A percentile compares a stretch with the other conserved stretches of the same genome.
Conservation (phyloP, 2,329 filamentous ascomycete species). For the Cladophialophora carrionii region DNA sequence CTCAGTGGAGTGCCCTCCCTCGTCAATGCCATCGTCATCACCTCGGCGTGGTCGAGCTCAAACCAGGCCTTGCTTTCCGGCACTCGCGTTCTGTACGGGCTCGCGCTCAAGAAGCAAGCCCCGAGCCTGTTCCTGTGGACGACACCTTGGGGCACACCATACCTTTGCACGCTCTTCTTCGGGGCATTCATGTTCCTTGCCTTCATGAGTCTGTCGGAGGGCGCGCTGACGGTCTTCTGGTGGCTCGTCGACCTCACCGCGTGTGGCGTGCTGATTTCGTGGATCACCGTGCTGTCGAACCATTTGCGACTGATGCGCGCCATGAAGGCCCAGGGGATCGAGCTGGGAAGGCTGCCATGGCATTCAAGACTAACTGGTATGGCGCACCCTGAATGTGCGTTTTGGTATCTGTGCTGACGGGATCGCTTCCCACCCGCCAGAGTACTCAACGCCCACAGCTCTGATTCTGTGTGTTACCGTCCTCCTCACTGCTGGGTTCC, state of each 20-base stretch:
- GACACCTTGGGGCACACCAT: slow-evolving; percentile 36
- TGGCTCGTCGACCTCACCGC: slow-evolving; percentile 67
- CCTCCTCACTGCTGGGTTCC: slow-evolving; percentile 70
- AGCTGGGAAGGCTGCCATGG: slow-evolving; percentile 60
- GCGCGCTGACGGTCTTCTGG: slow-evolving; percentile 66
- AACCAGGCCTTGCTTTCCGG: slow-evolving; percentile 48
- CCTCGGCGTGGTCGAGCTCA: slow-evolving; percentile 49
- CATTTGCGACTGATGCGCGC: slow-evolving; percentile 62
- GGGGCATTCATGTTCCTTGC: slow-evolving; percentile 38
- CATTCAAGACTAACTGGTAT: slow-evolving; percentile 65
- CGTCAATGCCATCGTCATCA: slow-evolving; percentile 49
- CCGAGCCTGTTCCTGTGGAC: slow-evolving; percentile 42
- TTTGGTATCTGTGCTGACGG: neutral
- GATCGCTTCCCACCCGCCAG: slow-evolving; percentile 41
- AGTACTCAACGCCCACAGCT: slow-evolving; percentile 63
- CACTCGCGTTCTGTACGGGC: slow-evolving; percentile 46
- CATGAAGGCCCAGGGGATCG: slow-evolving; percentile 60
- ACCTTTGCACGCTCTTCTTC: slow-evolving; percentile 35
- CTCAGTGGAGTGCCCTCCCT: slow-evolving; percentile 46
- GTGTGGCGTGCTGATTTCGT: slow-evolving; percentile 65
- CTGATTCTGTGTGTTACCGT: slow-evolving; percentile 66
- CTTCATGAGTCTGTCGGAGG: slow-evolving; percentile 42
- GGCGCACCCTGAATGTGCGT: slow-evolving; percentile 36
- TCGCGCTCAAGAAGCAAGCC: slow-evolving; percentile 47
- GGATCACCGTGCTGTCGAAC: slow-evolving; percentile 64